A percentile compares a stretch with the other conserved stretches of the same genome.
These are phyloP conservation scores for Cordyceps javanica DNA, from an alignment of 2,329 filamentous ascomycete species.

Conservation along the genomic window DNA sequence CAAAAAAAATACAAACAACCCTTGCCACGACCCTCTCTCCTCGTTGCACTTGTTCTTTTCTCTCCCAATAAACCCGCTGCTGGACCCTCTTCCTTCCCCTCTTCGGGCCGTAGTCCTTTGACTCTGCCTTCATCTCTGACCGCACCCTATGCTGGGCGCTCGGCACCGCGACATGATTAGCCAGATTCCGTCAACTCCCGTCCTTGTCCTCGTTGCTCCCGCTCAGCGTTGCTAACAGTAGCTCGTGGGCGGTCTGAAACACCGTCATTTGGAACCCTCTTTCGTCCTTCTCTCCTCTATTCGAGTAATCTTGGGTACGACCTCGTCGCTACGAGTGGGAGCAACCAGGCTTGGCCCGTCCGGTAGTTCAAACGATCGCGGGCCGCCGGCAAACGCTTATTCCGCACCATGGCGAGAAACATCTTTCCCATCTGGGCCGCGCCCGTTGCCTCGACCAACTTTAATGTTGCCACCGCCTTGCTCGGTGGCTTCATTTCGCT, in stretches of 20 bases:
- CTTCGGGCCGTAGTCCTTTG: too few species aligned
- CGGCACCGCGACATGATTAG: conserved; percentile 9
- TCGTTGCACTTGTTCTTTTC: too few species aligned
- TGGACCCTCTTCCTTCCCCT: too few species aligned
- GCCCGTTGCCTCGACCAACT: conserved; percentile 59
- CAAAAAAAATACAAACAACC: too few species aligned
- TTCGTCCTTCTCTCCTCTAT: not conserved
- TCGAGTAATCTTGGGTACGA: not conserved
- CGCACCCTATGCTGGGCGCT: not conserved
- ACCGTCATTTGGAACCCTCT: conserved; percentile 1
- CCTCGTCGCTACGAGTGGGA: not conserved
- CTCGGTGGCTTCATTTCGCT: conserved; percentile 82
- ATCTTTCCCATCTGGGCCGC: conserved; percentile 23
- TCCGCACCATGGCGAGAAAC: conserved; percentile 7
- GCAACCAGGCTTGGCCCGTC: not conserved
- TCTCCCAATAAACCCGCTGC: too few species aligned
- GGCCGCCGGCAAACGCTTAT: not conserved
- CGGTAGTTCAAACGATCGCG: not conserved
- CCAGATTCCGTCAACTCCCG: not conserved
- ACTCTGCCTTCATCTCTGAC: too few species aligned
- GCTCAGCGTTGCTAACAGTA: conserved; percentile 14
- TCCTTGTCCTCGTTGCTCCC: conserved; percentile 8
- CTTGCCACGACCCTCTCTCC: too few species aligned
- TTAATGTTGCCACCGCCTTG: conserved; percentile 77
- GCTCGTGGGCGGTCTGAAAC: conserved; percentile 11